Percentiles rank a stretch among this genome's conserved stretches.
Evolutionary conservation across 495 filamentous ascomycete genomes (phyloP).

Genomic region (Penicillium pancosmium): DNA sequence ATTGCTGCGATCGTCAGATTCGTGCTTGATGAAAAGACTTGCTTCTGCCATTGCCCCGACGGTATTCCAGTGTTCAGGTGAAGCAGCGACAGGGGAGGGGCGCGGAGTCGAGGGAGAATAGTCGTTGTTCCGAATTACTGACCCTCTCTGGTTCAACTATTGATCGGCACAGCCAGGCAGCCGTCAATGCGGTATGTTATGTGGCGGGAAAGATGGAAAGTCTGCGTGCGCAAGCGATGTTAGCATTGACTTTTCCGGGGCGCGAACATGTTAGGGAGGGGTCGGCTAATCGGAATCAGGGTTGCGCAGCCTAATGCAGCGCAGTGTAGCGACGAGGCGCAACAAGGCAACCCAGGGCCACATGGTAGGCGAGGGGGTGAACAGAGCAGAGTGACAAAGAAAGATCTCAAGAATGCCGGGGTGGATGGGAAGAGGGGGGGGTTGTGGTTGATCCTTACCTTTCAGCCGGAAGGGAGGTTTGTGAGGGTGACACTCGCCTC

Average conservation of each 20-base stretch:
- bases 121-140: constrained; percentile 27
- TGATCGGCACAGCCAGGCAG: constrained; percentile 14
- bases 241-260: constrained; percentile 13
- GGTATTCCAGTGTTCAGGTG: constrained; percentile 10
- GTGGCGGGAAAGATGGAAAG: constrained; percentile 8
- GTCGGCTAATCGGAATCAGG: constrained; percentile 9
- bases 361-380: not conserved
- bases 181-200: constrained; percentile 17
- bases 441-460: constrained; percentile 15
- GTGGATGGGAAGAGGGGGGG: not conserved
- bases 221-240: constrained; percentile 12
- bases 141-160: constrained; percentile 24
- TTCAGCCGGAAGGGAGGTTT: not conserved
- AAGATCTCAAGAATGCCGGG: constrained; percentile 6
- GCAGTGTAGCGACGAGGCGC: constrained; percentile 8
- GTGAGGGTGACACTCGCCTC: not conserved
- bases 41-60: constrained; percentile 41
- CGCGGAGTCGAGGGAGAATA: constrained; percentile 23
- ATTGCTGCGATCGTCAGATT: constrained; percentile 67
- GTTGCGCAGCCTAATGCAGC: not conserved
- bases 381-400: not conserved
- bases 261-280: not conserved
- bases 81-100: constrained; percentile 10
- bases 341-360: constrained; percentile 19
- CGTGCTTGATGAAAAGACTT: constrained; percentile 76